Percentiles rank a stretch among this genome's conserved stretches.
phyloP scores from a whole-genome alignment of 164 flowering plant genomes.

The Pachysandra terminalis region DNA sequence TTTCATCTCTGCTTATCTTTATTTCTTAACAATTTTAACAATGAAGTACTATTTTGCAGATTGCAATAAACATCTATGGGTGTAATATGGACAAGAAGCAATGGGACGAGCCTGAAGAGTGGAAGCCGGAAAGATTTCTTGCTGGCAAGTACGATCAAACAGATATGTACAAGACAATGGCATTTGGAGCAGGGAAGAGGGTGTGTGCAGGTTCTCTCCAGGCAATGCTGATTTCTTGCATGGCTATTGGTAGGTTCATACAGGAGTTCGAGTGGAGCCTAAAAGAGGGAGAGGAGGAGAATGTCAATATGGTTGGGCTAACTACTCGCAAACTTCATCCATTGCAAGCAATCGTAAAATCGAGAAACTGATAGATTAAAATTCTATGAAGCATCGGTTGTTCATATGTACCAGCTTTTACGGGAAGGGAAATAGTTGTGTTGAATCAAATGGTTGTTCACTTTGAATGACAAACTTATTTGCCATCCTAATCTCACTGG shows the following conservation, averaged over 20 bases:
- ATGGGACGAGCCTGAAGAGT: slow-evolving; percentile 73
- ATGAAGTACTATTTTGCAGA: too few relatives aligned
- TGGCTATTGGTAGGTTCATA: slow-evolving; percentile 61
- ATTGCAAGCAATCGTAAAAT: slow-evolving; percentile 56
- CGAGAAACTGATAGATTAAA: slow-evolving; percentile 40
- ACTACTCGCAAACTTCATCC: slow-evolving; percentile 77
- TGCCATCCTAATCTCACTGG: too few relatives aligned
- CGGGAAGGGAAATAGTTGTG: too few relatives aligned
- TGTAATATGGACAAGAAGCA: slow-evolving; percentile 84
- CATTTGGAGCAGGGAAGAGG: slow-evolving; percentile 95
- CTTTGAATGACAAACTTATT: too few relatives aligned
- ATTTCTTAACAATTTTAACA: too few relatives aligned
- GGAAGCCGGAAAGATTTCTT: slow-evolving; percentile 87
- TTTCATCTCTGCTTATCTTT: too few relatives aligned
- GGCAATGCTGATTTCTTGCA: slow-evolving; percentile 64
- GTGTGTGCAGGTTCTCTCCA: slow-evolving; percentile 84
- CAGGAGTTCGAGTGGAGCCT: slow-evolving; percentile 85
- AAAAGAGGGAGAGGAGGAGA: slow-evolving; percentile 63
- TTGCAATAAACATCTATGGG: slow-evolving; percentile 81
- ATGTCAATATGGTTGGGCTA: slow-evolving; percentile 63
- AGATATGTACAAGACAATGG: slow-evolving; percentile 89
- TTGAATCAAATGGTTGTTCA: too few relatives aligned
- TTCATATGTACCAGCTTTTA: too few relatives aligned
- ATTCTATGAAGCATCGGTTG: too few relatives aligned
- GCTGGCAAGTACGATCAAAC: slow-evolving; percentile 41